Conservation (phyloP, 768 basidiomycete genomes). For the Lactarius akahatsu region DNA sequence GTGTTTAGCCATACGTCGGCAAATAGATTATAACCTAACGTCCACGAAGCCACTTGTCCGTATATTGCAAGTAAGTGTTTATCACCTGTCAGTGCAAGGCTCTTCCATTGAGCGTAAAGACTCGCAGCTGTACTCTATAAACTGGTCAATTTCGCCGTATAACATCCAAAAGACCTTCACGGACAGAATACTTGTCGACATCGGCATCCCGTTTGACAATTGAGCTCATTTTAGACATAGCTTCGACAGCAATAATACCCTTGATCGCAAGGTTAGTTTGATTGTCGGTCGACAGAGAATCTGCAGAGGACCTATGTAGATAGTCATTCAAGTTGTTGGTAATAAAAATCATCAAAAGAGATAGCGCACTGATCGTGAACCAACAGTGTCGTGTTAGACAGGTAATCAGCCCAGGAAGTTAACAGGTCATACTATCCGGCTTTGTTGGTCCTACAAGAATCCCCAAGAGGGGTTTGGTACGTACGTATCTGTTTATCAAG, state of each 20-base stretch:
- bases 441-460: not conserved
- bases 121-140: not conserved
- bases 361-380: slow-evolving; percentile 51
- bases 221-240: slow-evolving; percentile 56
- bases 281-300: slow-evolving; percentile 39
- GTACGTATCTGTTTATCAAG: slow-evolving; percentile 31
- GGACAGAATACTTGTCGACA: slow-evolving; percentile 32
- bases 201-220: slow-evolving; percentile 29
- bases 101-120: slow-evolving; percentile 22
- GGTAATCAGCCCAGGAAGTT: slow-evolving; percentile 36
- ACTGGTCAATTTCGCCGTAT: not conserved
- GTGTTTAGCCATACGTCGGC: slow-evolving; percentile 57
- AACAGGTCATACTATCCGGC: slow-evolving; percentile 32
- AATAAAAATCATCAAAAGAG: slow-evolving; percentile 44
- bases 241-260: slow-evolving; percentile 64
- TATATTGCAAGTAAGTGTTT: slow-evolving; percentile 11
- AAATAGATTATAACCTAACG: slow-evolving; percentile 61
- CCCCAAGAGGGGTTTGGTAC: not conserved
- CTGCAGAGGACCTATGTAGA: slow-evolving; percentile 20
- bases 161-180: slow-evolving; percentile 11
- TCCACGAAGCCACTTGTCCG: slow-evolving; percentile 44
- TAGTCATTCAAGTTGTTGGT: slow-evolving; percentile 4
- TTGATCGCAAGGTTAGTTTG: slow-evolving; percentile 75
- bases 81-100: slow-evolving; percentile 14
- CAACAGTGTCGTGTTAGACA: slow-evolving; percentile 44